Conservation (phyloP, 208 protist genomes). For the Naegleria gruberi region DNA sequence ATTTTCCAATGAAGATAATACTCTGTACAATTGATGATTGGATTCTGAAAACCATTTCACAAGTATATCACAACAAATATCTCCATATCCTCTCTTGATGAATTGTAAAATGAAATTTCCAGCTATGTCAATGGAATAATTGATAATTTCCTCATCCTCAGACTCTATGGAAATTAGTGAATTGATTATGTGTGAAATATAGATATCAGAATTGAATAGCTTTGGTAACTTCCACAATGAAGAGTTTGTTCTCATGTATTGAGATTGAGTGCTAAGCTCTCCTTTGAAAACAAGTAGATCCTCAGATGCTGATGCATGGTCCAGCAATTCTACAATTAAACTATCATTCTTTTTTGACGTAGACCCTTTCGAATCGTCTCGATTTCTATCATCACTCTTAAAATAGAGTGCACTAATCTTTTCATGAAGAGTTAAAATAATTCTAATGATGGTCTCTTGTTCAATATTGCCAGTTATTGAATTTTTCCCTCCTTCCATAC, state of each 20-base stretch:
- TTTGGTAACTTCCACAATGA: not conserved
- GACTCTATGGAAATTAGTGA: not conserved
- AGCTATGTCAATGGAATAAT: not conserved
- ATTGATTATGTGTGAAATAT: not conserved
- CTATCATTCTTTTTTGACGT: not conserved
- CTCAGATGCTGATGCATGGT: not conserved
- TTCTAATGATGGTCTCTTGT: not conserved
- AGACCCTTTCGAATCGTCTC: not conserved
- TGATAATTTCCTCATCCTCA: not conserved
- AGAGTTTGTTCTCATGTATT: not conserved
- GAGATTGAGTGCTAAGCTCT: too few species aligned
- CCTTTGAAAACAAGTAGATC: too few species aligned
- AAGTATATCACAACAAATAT: not conserved
- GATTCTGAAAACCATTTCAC: not conserved
- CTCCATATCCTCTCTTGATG: not conserved
- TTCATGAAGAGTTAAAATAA: not conserved
- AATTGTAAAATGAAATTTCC: not conserved
- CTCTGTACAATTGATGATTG: not conserved
- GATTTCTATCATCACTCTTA: not conserved
- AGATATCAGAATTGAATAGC: not conserved
- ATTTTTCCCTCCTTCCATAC: not conserved
- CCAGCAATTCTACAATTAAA: not conserved
- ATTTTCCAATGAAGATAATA: not conserved
- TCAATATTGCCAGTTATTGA: not conserved
- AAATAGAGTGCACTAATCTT: not conserved